Conservation (phyloP, 2,329 filamentous ascomycete genomes). For the Colletotrichum sp. region DNA sequence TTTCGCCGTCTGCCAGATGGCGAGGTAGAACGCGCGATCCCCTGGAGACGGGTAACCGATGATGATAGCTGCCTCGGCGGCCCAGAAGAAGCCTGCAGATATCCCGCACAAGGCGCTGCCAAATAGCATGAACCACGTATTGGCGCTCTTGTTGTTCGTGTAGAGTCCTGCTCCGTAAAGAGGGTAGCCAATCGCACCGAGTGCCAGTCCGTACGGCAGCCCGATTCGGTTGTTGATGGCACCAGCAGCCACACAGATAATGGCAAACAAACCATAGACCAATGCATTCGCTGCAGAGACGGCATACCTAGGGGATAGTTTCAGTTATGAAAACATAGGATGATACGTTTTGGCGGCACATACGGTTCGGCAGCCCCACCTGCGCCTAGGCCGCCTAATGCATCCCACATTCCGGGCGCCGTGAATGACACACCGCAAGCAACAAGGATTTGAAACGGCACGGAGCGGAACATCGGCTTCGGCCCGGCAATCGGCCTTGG, state of each 20-base stretch:
- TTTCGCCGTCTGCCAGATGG: slow-evolving; percentile 1
- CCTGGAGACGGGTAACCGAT: slow-evolving; percentile 59
- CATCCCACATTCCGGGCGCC: slow-evolving; percentile 9
- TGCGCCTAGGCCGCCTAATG: slow-evolving; percentile 1
- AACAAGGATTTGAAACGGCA: slow-evolving; percentile 3
- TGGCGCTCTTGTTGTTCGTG: slow-evolving; percentile 26
- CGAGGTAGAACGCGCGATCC: slow-evolving; percentile 3
- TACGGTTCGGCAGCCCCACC: slow-evolving; percentile 1
- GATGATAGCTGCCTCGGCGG: slow-evolving; percentile 39
- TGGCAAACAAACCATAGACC: slow-evolving; percentile 3
- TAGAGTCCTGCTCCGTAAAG: slow-evolving; percentile 1
- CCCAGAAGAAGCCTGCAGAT: slow-evolving; percentile 40
- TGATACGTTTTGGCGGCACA: background rate
- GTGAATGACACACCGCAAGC: slow-evolving; percentile 6
- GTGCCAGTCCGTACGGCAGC: background rate
- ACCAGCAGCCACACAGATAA: slow-evolving; percentile 1
- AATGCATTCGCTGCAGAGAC: background rate
- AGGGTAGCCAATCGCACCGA: slow-evolving; percentile 1
- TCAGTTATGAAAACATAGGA: background rate
- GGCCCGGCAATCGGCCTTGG: background rate
- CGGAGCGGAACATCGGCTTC: slow-evolving; percentile 1
- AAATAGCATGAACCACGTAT: slow-evolving; percentile 67
- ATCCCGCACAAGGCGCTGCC: slow-evolving; percentile 58
- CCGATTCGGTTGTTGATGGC: slow-evolving; percentile 5
- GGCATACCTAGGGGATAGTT: background rate